Evolutionary conservation across 2,329 filamentous ascomycete genomes (phyloP), one percentile per base, ranked within the genome.

Genomic region (Amauroascus niger): DNA sequence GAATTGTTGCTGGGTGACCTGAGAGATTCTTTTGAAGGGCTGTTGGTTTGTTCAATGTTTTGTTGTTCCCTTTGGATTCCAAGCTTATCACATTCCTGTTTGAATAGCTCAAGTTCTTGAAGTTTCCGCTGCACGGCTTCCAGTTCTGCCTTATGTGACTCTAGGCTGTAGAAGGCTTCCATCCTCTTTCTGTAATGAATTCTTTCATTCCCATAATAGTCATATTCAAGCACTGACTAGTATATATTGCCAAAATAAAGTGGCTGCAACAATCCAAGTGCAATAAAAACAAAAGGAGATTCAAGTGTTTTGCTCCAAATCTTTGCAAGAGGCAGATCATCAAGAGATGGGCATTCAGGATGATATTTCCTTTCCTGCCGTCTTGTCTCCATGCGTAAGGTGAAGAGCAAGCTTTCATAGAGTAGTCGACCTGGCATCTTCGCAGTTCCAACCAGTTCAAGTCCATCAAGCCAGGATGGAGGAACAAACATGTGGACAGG

Each of bases 401-500:
- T 20, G 8, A 47, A 47, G 6, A 47, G 3, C 4, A 6, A 2
- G 20, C 4, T n/a, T 16, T 39, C 32, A 26, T 49, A 49, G 11
- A 24, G 3, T 9, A 49, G 22, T 14, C 20, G 22, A 24, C 2
- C 4, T 3, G 2, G 16, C 14, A 16, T n/a, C 20, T 33, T 41
- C 20, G 22, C 5, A 26, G 14, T 16, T n/a, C 46, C 46, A n/a
- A 49, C 5, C 33, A 49, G 9, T 14, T 49, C 46, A 39, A 13
- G 9, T 1, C 33, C 33, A 26, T 6, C n/a, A 43, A 54, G 35
- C 45, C 45, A 54, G 26, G 52, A 50, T 9, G 52, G 52, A 11
- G 52, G 46, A 24, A 54, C 28, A 35, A 54, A 48, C 45, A 49
- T 49, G 37, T 54, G 52, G 7, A 28, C 16, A 14, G 52, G 52